phyloP scores from a whole-genome alignment of 2,329 filamentous ascomycete species.

The Plenodomus tracheiphilus region DNA sequence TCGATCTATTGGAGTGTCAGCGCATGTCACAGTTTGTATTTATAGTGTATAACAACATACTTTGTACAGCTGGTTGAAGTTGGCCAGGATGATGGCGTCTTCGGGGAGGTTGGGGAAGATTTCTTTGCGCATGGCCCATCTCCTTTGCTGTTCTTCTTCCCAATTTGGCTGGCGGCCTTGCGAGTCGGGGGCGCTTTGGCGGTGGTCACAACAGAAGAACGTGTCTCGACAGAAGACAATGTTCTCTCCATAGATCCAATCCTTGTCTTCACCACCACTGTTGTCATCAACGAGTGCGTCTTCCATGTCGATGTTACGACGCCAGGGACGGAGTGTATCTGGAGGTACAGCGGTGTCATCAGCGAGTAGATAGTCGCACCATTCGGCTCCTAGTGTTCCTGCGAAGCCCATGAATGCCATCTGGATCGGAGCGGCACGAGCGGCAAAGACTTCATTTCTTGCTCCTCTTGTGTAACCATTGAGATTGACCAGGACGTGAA shows the following conservation, averaged over 20 bases:
- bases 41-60: no score
- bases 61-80: conserved; percentile 99
- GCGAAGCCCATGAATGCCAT: conserved; percentile 99
- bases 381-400: conserved; percentile 91
- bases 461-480: conserved; percentile 97
- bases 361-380: conserved; percentile 96
- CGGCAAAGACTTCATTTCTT: conserved; percentile 96
- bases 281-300: conserved; percentile 68
- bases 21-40: no score
- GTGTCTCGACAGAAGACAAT: conserved; percentile 93
- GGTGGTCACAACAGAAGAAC: conserved; percentile 98
- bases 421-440: conserved; percentile 89
- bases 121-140: conserved; percentile 93
- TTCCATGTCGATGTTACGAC: conserved; percentile 72
- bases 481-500: conserved; percentile 95
- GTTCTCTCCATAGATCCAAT: conserved; percentile 97
- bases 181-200: conserved; percentile 80
- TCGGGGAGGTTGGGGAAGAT: conserved; percentile 83
- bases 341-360: conserved; percentile 85
- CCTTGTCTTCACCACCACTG: conserved; percentile 68
- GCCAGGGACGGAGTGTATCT: conserved; percentile 77
- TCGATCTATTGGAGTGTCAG: conserved; percentile 70
- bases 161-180: conserved; percentile 69
- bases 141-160: conserved; percentile 77
- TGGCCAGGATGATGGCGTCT: conserved; percentile 87